Conservation (phyloP, 805 yeast species). For the Suhomyces sp. region DNA sequence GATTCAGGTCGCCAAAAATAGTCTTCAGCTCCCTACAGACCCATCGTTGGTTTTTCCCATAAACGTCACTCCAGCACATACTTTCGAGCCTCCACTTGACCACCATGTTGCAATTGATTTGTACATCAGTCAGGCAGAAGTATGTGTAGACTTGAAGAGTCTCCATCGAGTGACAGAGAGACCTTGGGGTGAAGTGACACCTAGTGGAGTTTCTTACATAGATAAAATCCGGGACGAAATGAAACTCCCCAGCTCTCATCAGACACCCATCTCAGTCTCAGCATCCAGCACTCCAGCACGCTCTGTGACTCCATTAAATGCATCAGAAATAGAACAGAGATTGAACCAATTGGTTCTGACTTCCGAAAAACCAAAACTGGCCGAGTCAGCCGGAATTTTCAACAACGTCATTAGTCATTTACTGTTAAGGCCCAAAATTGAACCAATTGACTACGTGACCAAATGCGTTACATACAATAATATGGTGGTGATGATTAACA, state of each 20-base stretch:
- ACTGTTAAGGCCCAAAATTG: conserved; percentile 28
- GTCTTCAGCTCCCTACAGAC: conserved; percentile 49
- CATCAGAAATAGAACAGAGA: conserved; percentile 22
- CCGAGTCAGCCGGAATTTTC: conserved; percentile 11
- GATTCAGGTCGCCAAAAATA: conserved; percentile 24
- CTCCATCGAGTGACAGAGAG: conserved; percentile 43
- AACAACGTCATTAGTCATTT: conserved; percentile 24
- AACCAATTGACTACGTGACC: conserved; percentile 52
- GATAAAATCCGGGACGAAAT: conserved; percentile 59
- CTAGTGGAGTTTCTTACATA: conserved; percentile 46
- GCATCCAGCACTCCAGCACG: conserved; percentile 1
- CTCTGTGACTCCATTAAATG: conserved; percentile 18
- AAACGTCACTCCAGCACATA: conserved; percentile 37
- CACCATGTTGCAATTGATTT: conserved; percentile 53
- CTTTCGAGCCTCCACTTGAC: conserved; percentile 50
- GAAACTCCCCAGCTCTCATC: conserved; percentile 29
- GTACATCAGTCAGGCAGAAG: conserved; percentile 59
- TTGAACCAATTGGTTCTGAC: conserved; percentile 12
- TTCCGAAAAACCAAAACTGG: conserved; percentile 3
- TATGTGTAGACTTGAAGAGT: conserved; percentile 26
- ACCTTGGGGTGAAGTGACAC: conserved; percentile 63
- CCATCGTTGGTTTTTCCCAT: conserved; percentile 58
- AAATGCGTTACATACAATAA: conserved; percentile 54
- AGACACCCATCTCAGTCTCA: neutral
- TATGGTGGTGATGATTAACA: conserved; percentile 60